phyloP scores from a whole-genome alignment of 116 monocot species.

The Zostera marina region DNA sequence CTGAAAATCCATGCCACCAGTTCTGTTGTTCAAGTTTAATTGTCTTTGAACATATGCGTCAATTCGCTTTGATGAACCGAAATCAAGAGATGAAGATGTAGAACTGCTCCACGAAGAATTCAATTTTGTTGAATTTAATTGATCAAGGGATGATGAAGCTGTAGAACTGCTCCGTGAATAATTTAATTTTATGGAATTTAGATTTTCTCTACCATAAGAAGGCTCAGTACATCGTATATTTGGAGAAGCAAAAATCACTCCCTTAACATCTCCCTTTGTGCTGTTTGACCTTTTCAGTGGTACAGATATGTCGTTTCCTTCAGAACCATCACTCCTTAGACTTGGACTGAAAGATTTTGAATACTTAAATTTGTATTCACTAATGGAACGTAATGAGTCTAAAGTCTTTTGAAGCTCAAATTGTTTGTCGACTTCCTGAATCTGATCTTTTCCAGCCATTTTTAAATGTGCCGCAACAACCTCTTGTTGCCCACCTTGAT shows the following conservation, averaged over 20 bases:
- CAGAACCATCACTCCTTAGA: constrained; percentile 23
- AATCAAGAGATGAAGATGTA: constrained; percentile 50
- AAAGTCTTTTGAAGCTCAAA: background rate
- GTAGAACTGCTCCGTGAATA: constrained; percentile 33
- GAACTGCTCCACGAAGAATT: constrained; percentile 26
- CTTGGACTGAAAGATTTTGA: constrained; percentile 11
- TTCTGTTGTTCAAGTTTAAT: background rate
- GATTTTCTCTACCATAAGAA: constrained; percentile 45
- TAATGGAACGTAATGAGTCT: constrained; percentile 5
- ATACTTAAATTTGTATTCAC: constrained; percentile 4
- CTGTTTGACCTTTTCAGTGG: constrained; percentile 44
- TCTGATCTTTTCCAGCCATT: constrained; percentile 4
- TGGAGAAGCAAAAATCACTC: constrained; percentile 34
- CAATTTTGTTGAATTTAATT: constrained; percentile 17
- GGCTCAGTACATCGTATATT: constrained; percentile 38
- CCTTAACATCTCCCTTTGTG: constrained; percentile 55
- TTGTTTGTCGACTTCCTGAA: no score
- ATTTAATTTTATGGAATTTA: constrained; percentile 22
- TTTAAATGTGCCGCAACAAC: constrained; percentile 1
- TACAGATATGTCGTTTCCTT: constrained; percentile 52
- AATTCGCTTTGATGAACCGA: constrained; percentile 2
- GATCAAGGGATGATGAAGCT: constrained; percentile 17
- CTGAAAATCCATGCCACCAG: background rate
- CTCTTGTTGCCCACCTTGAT: background rate
- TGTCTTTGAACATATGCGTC: constrained; percentile 1